phyloP scores from a whole-genome alignment of 2,329 filamentous ascomycete species.

The Dothideomycetidae sp. region DNA sequence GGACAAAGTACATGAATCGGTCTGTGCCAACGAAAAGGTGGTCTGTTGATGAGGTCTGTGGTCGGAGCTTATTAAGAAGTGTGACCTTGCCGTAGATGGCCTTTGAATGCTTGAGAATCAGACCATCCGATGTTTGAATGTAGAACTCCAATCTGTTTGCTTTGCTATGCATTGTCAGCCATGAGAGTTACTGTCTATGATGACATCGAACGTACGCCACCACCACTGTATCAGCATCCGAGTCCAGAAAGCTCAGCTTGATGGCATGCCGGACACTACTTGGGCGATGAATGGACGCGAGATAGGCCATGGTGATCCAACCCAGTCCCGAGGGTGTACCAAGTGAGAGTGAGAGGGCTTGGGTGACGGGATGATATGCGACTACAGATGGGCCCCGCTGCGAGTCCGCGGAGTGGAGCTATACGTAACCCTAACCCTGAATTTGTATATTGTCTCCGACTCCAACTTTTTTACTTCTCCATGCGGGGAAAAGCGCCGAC shows the following conservation, averaged over 20 bases:
- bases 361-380: too few relatives aligned
- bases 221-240: constrained; percentile 67
- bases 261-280: constrained; percentile 85
- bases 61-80: constrained; percentile 67
- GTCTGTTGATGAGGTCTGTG: constrained; percentile 59
- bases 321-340: too few relatives aligned
- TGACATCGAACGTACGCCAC: constrained; percentile 53
- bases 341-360: too few relatives aligned
- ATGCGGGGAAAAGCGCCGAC: too few relatives aligned
- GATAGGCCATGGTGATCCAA: constrained; percentile 79
- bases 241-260: constrained; percentile 59
- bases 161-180: constrained; percentile 37
- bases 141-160: constrained; percentile 79
- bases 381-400: too few relatives aligned
- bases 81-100: constrained; percentile 73
- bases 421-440: too few relatives aligned
- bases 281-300: constrained; percentile 83
- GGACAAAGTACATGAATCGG: constrained; percentile 76
- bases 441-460: too few relatives aligned
- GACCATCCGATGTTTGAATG: constrained; percentile 46
- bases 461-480: too few relatives aligned
- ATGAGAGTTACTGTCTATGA: constrained; percentile 1
- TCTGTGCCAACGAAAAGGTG: constrained; percentile 89
- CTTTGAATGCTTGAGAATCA: constrained; percentile 53
- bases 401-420: too few relatives aligned